Evolutionary conservation across 2,329 filamentous ascomycete genomes (phyloP), one percentile per base, ranked within the genome.

Genomic region (Scytalidium lignicola): DNA sequence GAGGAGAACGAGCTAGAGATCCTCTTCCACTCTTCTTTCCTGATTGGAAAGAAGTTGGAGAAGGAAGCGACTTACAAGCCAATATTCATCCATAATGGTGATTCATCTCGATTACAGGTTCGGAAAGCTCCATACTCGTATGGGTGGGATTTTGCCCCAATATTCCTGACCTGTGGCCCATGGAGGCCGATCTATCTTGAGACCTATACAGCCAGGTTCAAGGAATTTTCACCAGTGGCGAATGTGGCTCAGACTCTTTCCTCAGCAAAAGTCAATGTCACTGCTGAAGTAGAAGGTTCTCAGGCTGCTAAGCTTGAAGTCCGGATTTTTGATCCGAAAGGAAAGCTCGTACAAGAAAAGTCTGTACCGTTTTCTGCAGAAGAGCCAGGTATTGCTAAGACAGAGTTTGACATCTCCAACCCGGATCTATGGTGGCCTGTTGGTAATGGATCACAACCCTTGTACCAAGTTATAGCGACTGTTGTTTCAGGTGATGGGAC

Each of bases 131-230:
- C 86, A 64, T 86, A 85, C 59, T 81, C 86, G 43, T 48, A 82
- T 78, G 82, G 82, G 22, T 86, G 82, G 82, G 83, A 86, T 58
- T 86, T 83, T 83, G 83, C 83, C n/a, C 82, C 83, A 48, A 70
- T 72, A 2, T 69, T 85, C n/a, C 61, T 85, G 44, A 83, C 82
- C 1, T 83, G 79, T 46, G 83, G 83, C 2, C 82, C 82, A 0
- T 91, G 86, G 86, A 74, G 83, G 49, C 79, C 83, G 1, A 74
- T 90, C 28, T 74, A 77, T 47, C 72, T 90, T 3, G 86, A 90
- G 57, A 72, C 83, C 1, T 90, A 85, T 61, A 70, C 79, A 17
- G 75, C 81, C 4, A 74, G 82, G 1, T 69, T 90, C 5, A 65
- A 73, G 0, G 85, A 89, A 54, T 66, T 90, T 2, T 75, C 77